phyloP scores from a whole-genome alignment of 257 asterid genomes.

The Penstemon newberryi region DNA sequence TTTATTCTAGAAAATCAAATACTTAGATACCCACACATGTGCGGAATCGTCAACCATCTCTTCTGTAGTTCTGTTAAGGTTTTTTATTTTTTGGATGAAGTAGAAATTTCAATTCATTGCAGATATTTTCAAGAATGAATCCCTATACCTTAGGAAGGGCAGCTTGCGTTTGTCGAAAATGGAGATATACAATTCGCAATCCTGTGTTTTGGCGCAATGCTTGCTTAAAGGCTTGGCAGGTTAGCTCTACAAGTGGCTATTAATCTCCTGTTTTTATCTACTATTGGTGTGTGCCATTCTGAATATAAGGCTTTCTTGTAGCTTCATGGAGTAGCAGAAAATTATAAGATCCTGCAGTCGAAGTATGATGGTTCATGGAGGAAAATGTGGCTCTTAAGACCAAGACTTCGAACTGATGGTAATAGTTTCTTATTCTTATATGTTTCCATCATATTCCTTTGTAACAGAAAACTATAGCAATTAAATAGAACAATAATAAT shows the following conservation, averaged over 20 bases:
- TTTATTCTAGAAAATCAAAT: neutral
- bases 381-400: conserved; percentile 96
- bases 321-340: conserved; percentile 68
- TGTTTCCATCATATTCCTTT: conserved; percentile 5
- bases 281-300: conserved; percentile 13
- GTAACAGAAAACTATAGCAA: neutral
- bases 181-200: conserved; percentile 88
- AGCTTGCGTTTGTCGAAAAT: conserved; percentile 93
- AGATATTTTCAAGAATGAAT: conserved; percentile 76
- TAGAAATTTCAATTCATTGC: conserved; percentile 24
- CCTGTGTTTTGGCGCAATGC: conserved; percentile 97
- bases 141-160: conserved; percentile 88
- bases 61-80: neutral
- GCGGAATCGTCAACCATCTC: neutral
- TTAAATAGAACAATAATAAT: neutral
- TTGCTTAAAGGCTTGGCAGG: conserved; percentile 97
- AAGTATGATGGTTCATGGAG: conserved; percentile 89
- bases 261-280: neutral
- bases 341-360: conserved; percentile 66
- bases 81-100: neutral
- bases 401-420: conserved; percentile 97
- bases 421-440: neutral
- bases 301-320: conserved; percentile 30
- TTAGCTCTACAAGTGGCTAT: conserved; percentile 25
- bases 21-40: neutral